Evolutionary conservation across 345 rosid species (phyloP).

Genomic region (Brassica rapa): DNA sequence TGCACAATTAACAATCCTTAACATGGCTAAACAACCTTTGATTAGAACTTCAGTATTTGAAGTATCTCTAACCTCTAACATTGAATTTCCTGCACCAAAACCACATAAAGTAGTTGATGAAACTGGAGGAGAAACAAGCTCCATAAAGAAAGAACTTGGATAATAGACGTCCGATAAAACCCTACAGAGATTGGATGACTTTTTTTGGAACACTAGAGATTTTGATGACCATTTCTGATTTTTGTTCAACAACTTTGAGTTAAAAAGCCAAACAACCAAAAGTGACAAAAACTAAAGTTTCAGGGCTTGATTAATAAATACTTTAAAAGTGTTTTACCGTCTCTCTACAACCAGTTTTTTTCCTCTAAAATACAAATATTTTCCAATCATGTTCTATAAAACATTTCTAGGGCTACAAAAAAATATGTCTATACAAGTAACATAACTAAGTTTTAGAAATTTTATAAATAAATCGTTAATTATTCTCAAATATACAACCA

Average conservation of each 20-base stretch:
- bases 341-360: too few species aligned
- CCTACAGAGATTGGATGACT: constrained; percentile 5
- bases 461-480: not conserved
- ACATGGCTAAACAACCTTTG: too few species aligned
- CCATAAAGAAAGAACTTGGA: too few species aligned
- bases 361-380: too few species aligned
- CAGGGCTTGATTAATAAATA: not conserved
- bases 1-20: too few species aligned
- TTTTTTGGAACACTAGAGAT: not conserved
- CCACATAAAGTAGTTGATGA: too few species aligned
- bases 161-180: too few species aligned
- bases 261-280: not conserved
- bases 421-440: not conserved
- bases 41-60: too few species aligned
- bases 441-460: not conserved
- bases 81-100: too few species aligned
- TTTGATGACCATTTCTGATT: constrained; percentile 15
- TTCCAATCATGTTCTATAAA: not conserved
- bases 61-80: too few species aligned
- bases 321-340: not conserved
- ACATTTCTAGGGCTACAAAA: not conserved
- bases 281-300: constrained; percentile 15
- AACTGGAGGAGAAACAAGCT: too few species aligned
- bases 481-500: not conserved
- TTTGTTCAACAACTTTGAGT: constrained; percentile 33